Evolutionary conservation across 2,329 filamentous ascomycete genomes (phyloP).

Genomic region (Albifimbria verrucaria): DNA sequence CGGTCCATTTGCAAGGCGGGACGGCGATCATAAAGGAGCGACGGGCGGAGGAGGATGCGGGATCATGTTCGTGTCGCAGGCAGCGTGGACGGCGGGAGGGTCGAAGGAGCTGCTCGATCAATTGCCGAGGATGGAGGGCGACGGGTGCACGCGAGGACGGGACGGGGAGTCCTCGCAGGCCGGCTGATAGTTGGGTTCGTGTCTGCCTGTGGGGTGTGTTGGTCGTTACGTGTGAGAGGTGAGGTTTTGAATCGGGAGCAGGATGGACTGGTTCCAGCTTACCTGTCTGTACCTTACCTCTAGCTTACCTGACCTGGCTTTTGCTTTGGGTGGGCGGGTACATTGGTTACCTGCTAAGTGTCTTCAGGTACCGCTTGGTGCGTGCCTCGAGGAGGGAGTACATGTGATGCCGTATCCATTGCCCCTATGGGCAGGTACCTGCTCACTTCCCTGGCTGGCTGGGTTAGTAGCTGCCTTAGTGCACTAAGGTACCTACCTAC

Average conservation of each 20-base stretch:
- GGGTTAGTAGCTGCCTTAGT: too few species aligned
- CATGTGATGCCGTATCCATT: too few species aligned
- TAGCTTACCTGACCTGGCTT: too few species aligned
- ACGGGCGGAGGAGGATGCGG: conserved; percentile 20
- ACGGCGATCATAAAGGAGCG: conserved; percentile 18
- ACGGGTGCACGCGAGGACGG: neutral
- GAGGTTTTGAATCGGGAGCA: neutral
- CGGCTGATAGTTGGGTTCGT: neutral
- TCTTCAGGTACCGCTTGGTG: too few species aligned
- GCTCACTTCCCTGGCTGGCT: too few species aligned
- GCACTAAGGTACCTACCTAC: too few species aligned
- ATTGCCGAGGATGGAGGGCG: conserved; percentile 4
- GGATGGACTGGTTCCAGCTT: neutral
- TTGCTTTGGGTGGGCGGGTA: too few species aligned
- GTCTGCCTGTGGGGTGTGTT: neutral
- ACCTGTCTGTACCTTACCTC: neutral
- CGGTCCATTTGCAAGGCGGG: conserved; percentile 31
- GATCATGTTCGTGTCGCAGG: conserved; percentile 22
- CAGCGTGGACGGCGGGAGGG: neutral
- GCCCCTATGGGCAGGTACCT: too few species aligned
- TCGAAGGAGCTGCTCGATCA: too few species aligned
- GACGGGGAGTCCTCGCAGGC: neutral
- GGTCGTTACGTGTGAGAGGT: neutral
- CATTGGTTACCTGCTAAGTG: too few species aligned
- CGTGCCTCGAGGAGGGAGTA: too few species aligned